Base-by-base conservation (phyloP, 257 asterid species). In the Solanum boliviense region DNA sequence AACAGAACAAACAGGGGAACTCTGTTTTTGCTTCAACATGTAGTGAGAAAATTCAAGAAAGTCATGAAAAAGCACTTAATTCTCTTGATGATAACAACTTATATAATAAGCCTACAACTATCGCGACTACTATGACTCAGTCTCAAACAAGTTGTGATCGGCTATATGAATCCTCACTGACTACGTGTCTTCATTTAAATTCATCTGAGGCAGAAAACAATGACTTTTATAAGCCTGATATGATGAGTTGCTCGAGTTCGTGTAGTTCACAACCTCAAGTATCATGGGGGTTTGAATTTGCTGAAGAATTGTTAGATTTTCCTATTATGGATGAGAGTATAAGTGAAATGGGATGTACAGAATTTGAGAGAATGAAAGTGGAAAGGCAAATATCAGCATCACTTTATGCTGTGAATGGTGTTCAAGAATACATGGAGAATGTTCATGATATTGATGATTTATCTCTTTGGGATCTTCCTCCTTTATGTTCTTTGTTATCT, bases 171-270 rank as follows among this genome's bases (percentile, higher is more conserved):
- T 16, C 65, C 25, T 44, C 84, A 44, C 38, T 2, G 5, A 27
- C 25, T 5, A 38, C 16, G 1, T 23, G 27, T 36, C 8, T 0
- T 3, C 34, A 39, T n/a, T 36, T 75, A 39, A 76, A 18, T 76
- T 76, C 60, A 76, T n/a, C 60, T 7, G 23, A 6, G 35, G 31
- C 2, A 1, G 3, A 13, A 7, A 91, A 89, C 23, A 91, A 91
- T 9, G 1, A 71, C 36, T 93, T 91, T 21, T 94, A 94, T 82
- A 93, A 88, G 73, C 96, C 95, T 56, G 98, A 94, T 87, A 86
- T 93, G 89, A 93, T 91, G 92, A 90, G 31, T 70, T 94, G 92
- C 18, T 25, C 5, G 41, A 88, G 62, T n/a, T 84, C 29, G 18
- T 38, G 29, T 84, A 35, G 39, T 32, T 23, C 25, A 62, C 84